Percentiles rank a stretch among this genome's conserved stretches.
phyloP scores from a whole-genome alignment of 495 filamentous ascomycete species.

The Talaromyces proteolyticus region DNA sequence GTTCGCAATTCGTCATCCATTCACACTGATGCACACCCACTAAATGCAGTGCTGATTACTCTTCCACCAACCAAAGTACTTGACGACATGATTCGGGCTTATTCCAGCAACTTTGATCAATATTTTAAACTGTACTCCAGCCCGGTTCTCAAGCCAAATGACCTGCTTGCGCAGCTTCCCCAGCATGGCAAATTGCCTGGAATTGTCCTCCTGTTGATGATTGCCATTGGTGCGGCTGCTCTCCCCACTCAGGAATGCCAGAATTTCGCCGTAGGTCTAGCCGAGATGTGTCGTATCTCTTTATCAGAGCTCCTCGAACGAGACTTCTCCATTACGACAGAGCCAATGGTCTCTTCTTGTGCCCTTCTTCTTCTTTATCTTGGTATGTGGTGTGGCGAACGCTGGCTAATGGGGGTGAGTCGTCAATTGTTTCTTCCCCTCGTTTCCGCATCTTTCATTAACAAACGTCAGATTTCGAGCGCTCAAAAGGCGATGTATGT shows the following conservation, averaged over 20 bases:
- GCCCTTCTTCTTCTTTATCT: conserved; percentile 56
- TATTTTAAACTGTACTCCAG: neutral
- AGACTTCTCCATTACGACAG: conserved; percentile 53
- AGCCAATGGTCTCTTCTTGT: conserved; percentile 50
- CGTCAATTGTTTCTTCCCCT: too few relatives aligned
- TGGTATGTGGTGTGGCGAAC: conserved; percentile 61
- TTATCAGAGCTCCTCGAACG: conserved; percentile 62
- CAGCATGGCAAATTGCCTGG: conserved; percentile 8
- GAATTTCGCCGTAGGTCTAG: conserved; percentile 54
- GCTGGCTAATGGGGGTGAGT: conserved; percentile 58
- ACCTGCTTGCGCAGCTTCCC: neutral
- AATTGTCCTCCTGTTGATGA: conserved; percentile 57
- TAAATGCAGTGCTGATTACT: neutral
- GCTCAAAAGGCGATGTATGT: neutral
- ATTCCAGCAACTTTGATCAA: neutral
- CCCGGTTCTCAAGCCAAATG: neutral
- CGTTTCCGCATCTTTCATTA: too few relatives aligned
- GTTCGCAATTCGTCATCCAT: neutral
- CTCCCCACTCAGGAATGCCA: conserved; percentile 52
- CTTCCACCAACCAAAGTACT: neutral
- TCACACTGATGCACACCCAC: neutral
- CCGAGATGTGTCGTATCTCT: conserved; percentile 59
- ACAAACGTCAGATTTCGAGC: neutral
- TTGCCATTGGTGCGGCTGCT: conserved; percentile 54
- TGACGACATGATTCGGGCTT: neutral